These are phyloP conservation scores for Alternaria metachromatica DNA, from an alignment of 2,329 filamentous ascomycete species.

Conservation along the genomic window DNA sequence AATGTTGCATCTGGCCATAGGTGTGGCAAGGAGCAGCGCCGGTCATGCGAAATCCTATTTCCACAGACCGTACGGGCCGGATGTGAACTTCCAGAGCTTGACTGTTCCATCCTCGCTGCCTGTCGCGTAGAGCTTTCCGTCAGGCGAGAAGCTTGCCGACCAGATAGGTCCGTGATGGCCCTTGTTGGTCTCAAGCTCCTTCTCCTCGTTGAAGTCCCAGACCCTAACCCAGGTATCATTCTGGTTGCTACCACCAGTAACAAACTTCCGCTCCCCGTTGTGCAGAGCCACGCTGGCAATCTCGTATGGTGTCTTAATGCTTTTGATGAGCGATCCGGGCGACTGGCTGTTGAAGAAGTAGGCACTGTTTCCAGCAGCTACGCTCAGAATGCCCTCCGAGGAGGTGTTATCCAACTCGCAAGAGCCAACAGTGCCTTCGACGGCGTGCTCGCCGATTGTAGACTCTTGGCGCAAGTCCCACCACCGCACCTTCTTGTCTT, in stretches of 20 bases:
- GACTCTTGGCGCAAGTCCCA: constrained; percentile 83
- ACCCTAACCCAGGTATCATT: constrained; percentile 94
- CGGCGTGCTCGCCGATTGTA: constrained; percentile 75
- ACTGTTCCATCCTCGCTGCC: constrained; percentile 97
- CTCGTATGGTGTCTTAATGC: constrained; percentile 79
- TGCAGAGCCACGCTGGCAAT: constrained; percentile 92
- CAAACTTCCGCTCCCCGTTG: constrained; percentile 77
- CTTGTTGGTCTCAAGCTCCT: constrained; percentile 90
- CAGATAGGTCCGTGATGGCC: constrained; percentile 97
- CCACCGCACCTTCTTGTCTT: constrained; percentile 92
- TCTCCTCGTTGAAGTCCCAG: constrained; percentile 83
- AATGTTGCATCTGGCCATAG: not conserved
- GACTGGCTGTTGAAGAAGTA: constrained; percentile 86
- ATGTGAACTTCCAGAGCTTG: constrained; percentile 80
- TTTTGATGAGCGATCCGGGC: constrained; percentile 76
- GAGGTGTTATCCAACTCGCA: constrained; percentile 77
- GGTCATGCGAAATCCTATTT: constrained; percentile 47
- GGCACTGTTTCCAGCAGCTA: constrained; percentile 91
- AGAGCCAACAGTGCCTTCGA: constrained; percentile 87
- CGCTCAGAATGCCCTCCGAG: constrained; percentile 78
- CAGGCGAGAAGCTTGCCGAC: constrained; percentile 93
- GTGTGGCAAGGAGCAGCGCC: not conserved
- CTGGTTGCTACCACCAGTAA: constrained; percentile 82
- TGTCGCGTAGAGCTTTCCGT: constrained; percentile 94
- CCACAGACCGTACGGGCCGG: constrained; percentile 71